Percentiles rank a stretch among this genome's conserved stretches.
phyloP scores from a whole-genome alignment of 352 stramenopile genomes.

The Plasmopara halstedii region DNA sequence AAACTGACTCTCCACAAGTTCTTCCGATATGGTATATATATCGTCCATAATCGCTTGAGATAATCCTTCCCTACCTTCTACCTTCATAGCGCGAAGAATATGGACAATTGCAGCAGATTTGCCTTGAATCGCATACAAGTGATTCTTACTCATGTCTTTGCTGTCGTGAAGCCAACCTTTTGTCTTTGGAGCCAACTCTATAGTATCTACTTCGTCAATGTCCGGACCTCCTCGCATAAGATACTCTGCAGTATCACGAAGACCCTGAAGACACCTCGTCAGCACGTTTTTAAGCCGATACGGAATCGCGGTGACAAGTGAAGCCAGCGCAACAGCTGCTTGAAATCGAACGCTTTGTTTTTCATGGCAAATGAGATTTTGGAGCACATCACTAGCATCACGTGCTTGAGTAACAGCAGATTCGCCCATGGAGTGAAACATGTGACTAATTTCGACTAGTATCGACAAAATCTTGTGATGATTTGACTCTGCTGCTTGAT shows the following conservation, averaged over 20 bases:
- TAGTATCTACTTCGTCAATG: slow-evolving; percentile 15
- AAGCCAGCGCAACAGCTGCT: slow-evolving; percentile 51
- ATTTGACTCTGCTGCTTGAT: slow-evolving; percentile 26
- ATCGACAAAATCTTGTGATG: slow-evolving; percentile 62
- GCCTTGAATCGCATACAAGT: slow-evolving; percentile 75
- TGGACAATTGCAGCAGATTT: slow-evolving; percentile 57
- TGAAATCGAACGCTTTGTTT: slow-evolving; percentile 76
- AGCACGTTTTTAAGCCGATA: slow-evolving; percentile 54
- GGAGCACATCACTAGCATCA: slow-evolving; percentile 30
- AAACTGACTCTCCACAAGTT: slow-evolving; percentile 76
- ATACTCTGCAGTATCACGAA: slow-evolving; percentile 35
- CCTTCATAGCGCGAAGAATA: slow-evolving; percentile 44
- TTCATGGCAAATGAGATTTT: slow-evolving; percentile 44
- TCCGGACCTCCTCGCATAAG: slow-evolving; percentile 29
- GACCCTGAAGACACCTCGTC: slow-evolving; percentile 26
- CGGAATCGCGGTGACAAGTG: slow-evolving; percentile 54
- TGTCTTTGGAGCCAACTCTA: slow-evolving; percentile 5
- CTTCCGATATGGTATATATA: slow-evolving; percentile 58
- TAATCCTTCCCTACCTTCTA: slow-evolving; percentile 36
- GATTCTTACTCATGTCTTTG: slow-evolving; percentile 43
- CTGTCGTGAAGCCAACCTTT: slow-evolving; percentile 24
- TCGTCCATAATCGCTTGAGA: slow-evolving; percentile 49
- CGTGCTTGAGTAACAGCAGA: slow-evolving; percentile 38
- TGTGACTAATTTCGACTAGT: slow-evolving; percentile 57
- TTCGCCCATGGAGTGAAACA: slow-evolving; percentile 65